phyloP scores from a whole-genome alignment of 2,329 filamentous ascomycete species.

The Alternaria arbusti region DNA sequence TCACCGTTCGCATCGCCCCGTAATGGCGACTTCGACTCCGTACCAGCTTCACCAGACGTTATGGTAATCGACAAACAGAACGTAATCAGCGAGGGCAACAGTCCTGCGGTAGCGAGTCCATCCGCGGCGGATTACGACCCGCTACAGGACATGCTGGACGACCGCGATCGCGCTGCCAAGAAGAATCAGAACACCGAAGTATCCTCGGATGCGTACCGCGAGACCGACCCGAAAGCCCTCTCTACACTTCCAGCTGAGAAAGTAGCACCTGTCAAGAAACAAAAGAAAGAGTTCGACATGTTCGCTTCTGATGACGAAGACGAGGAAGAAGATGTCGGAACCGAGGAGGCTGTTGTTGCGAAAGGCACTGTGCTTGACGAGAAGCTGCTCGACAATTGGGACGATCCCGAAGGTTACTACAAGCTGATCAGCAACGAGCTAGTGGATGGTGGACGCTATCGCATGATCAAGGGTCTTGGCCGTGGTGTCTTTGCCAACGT shows the following conservation, averaged over 20 bases:
- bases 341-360: constrained; percentile 53
- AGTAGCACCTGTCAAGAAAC: constrained; percentile 42
- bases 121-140: constrained; percentile 96
- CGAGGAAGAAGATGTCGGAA: constrained; percentile 67
- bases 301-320: constrained; percentile 74
- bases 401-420: constrained; percentile 95
- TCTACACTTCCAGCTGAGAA: constrained; percentile 56
- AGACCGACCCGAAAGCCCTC: constrained; percentile 61
- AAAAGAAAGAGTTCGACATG: constrained; percentile 66
- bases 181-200: constrained; percentile 50
- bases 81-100: constrained; percentile 44
- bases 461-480: constrained; percentile 84
- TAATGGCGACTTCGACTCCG: constrained; percentile 46
- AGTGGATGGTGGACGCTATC: constrained; percentile 83
- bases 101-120: constrained; percentile 65
- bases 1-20: constrained; percentile 47
- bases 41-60: constrained; percentile 48
- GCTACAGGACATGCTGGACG: constrained; percentile 85
- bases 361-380: constrained; percentile 60
- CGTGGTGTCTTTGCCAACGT: constrained; percentile 97
- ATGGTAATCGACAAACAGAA: constrained; percentile 52
- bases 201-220: constrained; percentile 63
- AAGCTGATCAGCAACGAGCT: constrained; percentile 92
- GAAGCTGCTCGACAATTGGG: constrained; percentile 88
- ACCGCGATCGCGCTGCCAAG: constrained; percentile 72